A percentile compares a stretch with the other conserved stretches of the same genome.
These are phyloP conservation scores for Primulina huaijiensis DNA, from an alignment of 257 asterid genomes.

Conservation along the genomic window DNA sequence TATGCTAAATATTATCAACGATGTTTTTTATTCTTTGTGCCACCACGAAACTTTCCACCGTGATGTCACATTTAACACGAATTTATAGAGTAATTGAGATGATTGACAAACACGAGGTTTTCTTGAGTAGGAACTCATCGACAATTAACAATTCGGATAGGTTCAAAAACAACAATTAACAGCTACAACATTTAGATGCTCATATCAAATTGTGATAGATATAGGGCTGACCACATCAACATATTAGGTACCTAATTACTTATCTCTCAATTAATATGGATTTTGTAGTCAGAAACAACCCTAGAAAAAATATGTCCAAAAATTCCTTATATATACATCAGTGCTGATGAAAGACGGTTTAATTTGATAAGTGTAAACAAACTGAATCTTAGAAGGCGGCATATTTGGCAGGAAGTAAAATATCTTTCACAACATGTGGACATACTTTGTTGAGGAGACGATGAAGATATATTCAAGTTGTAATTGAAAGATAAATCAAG, in stretches of 20 bases:
- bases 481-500: background rate
- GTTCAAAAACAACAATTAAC: background rate
- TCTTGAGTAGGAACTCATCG: background rate
- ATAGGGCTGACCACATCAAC: background rate
- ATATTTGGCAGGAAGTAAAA: background rate
- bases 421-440: background rate
- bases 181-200: background rate
- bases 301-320: background rate
- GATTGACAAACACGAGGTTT: background rate
- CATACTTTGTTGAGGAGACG: background rate
- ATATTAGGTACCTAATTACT: background rate
- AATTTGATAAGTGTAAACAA: background rate
- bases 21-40: no score
- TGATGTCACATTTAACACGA: background rate
- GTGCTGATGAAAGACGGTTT: background rate
- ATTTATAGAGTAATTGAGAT: background rate
- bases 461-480: background rate
- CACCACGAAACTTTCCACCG: background rate
- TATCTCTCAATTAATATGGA: background rate
- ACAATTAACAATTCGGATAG: background rate
- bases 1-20: no score
- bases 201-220: background rate
- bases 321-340: background rate
- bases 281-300: background rate
- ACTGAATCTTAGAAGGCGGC: background rate